These are phyloP conservation scores for Aspergillus carlsbadensis DNA, from an alignment of 495 filamentous ascomycete genomes.

Conservation along the genomic window DNA sequence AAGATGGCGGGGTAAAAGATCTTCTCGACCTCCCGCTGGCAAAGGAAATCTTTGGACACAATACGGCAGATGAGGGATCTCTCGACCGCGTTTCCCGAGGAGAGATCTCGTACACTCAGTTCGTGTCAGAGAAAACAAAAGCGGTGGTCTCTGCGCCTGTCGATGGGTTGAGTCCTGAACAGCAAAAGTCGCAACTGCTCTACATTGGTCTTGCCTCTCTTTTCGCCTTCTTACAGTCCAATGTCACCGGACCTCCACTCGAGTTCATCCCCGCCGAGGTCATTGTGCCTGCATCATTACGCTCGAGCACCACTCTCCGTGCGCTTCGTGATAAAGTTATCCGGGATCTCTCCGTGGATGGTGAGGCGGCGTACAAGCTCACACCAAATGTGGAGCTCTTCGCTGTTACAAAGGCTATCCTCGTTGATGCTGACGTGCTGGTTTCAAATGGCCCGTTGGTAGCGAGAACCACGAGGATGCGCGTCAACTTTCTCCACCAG, in stretches of 20 bases:
- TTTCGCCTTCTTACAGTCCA: conserved; percentile 84
- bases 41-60: conserved; percentile 35
- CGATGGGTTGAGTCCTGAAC: conserved; percentile 29
- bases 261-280: conserved; percentile 49
- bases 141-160: conserved; percentile 20
- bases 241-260: conserved; percentile 85
- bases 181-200: conserved; percentile 46
- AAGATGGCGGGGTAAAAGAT: conserved; percentile 34
- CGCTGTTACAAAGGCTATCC: conserved; percentile 67
- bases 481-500: conserved; percentile 84
- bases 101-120: conserved; percentile 39
- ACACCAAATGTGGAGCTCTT: conserved; percentile 83
- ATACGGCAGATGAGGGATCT: conserved; percentile 21
- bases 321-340: conserved; percentile 55
- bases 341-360: conserved; percentile 70
- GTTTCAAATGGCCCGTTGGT: conserved; percentile 42
- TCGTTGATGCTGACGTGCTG: conserved; percentile 50
- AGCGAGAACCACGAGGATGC: conserved; percentile 50
- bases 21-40: conserved; percentile 41
- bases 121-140: conserved; percentile 33
- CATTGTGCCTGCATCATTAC: conserved; percentile 52
- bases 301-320: conserved; percentile 27
- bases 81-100: conserved; percentile 27
- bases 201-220: conserved; percentile 69
- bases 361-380: conserved; percentile 80